Conservation (phyloP, 2,329 filamentous ascomycete species). For the Aspergillus carbonarius region DNA sequence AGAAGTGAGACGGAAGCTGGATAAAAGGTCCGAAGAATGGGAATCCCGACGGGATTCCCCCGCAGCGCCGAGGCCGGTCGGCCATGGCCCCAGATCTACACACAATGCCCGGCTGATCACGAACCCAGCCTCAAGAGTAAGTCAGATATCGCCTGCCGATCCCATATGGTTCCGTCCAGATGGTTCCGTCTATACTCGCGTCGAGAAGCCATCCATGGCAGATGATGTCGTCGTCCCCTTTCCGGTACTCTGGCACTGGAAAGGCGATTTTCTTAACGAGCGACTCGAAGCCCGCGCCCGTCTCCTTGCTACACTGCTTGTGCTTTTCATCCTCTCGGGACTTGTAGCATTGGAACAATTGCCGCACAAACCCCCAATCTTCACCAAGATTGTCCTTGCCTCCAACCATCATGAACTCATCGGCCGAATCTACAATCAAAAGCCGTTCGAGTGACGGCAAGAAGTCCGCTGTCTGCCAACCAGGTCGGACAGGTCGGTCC, state of each 20-base stretch:
- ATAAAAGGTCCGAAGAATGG: neutral
- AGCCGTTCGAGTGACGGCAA: constrained; percentile 12
- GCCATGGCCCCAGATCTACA: neutral
- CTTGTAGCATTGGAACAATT: neutral
- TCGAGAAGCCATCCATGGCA: neutral
- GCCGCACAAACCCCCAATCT: neutral
- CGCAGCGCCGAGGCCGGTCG: constrained; percentile 1
- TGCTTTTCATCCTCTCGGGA: neutral
- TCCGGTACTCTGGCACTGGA: neutral
- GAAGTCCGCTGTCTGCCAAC: constrained; percentile 3
- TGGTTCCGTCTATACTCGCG: neutral
- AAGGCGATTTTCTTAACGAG: neutral
- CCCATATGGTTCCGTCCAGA: neutral
- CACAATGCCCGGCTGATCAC: neutral
- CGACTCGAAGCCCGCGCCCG: neutral
- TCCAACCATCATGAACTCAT: constrained; percentile 8
- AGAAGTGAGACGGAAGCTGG: neutral
- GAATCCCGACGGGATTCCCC: constrained; percentile 13
- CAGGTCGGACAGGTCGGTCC: neutral
- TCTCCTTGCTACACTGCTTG: neutral
- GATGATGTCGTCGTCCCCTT: neutral
- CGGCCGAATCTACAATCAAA: constrained; percentile 9
- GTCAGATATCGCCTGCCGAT: constrained; percentile 1
- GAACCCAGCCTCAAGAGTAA: neutral
- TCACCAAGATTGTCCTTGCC: constrained; percentile 6